Evolutionary conservation across 139 green algal species (phyloP).

Genomic region (Chlorella sp.): DNA sequence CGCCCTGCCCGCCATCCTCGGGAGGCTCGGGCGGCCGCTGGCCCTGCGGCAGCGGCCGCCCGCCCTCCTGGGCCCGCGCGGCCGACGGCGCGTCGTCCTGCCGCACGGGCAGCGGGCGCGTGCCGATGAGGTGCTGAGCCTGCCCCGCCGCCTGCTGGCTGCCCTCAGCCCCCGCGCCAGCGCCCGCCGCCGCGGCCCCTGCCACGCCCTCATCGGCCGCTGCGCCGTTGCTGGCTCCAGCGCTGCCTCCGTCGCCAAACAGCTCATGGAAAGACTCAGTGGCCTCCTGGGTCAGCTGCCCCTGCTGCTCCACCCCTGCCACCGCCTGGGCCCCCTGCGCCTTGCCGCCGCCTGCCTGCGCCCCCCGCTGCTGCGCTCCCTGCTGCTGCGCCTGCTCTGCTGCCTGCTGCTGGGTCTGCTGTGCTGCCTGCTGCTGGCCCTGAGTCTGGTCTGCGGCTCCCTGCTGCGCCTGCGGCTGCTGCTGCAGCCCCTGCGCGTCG

Average conservation of each 20-base stretch:
- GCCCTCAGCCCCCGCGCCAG: no score
- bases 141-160: no score
- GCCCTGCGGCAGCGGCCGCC: no score
- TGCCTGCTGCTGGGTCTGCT: not conserved
- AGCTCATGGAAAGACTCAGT: slow-evolving; percentile 42
- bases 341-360: no score
- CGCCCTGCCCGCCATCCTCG: not conserved
- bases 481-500: not conserved
- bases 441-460: not conserved
- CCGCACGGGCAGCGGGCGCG: no score
- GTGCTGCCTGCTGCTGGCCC: not conserved
- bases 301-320: slow-evolving; percentile 26
- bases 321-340: no score
- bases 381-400: slow-evolving; percentile 10
- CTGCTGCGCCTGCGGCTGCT: slow-evolving; percentile 9
- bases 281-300: slow-evolving; percentile 59
- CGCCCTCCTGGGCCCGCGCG: no score
- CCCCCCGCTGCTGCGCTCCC: not conserved
- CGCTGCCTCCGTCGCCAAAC: slow-evolving; percentile 30
- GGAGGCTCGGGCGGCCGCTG: no score
- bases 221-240: not conserved
- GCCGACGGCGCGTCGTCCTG: no score
- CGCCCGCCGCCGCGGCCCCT: not conserved
- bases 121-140: no score
- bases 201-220: not conserved